These are phyloP conservation scores for Lantana camara DNA, from an alignment of 257 asterid genomes.

Conservation along the genomic window DNA sequence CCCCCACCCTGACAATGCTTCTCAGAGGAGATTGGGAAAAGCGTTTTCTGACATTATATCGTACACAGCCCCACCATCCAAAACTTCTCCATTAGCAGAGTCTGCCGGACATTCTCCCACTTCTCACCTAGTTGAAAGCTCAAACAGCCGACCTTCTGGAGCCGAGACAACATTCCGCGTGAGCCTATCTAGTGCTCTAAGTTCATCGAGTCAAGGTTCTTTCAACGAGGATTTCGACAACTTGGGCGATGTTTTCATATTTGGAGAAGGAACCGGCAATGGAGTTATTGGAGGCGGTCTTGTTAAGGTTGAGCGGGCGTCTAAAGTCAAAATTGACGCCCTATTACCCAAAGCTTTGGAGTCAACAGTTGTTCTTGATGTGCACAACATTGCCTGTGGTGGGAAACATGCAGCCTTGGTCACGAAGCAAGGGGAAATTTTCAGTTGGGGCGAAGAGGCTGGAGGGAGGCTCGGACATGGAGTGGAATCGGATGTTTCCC, in stretches of 20 bases:
- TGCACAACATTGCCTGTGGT: conserved; percentile 68
- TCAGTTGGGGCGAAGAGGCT: conserved; percentile 88
- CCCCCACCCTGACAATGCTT: conserved; percentile 43
- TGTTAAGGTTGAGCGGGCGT: conserved; percentile 29
- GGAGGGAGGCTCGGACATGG: conserved; percentile 95
- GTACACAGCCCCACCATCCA: conserved; percentile 52
- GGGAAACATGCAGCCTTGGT: conserved; percentile 68
- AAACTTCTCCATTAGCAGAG: conserved; percentile 47
- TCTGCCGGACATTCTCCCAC: conserved; percentile 33
- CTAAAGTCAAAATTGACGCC: conserved; percentile 43
- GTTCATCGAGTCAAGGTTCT: conserved; percentile 94
- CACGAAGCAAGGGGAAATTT: conserved; percentile 79
- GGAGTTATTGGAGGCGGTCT: conserved; percentile 73
- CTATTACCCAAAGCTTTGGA: conserved; percentile 71
- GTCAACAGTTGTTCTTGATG: conserved; percentile 72
- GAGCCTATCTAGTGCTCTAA: conserved; percentile 87
- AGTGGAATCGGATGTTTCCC: conserved; percentile 53
- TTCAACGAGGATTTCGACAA: conserved; percentile 71
- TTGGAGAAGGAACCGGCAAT: conserved; percentile 81
- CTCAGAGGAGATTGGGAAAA: conserved; percentile 72
- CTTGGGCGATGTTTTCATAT: conserved; percentile 85
- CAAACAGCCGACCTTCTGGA: conserved; percentile 56
- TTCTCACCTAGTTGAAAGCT: conserved; percentile 42
- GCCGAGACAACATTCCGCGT: conserved; percentile 58
- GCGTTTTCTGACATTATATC: conserved; percentile 74